A percentile compares a stretch with the other conserved stretches of the same genome.
These are phyloP conservation scores for Hymenoscyphus scutula DNA, from an alignment of 2,329 filamentous ascomycete genomes.

Conservation along the genomic window DNA sequence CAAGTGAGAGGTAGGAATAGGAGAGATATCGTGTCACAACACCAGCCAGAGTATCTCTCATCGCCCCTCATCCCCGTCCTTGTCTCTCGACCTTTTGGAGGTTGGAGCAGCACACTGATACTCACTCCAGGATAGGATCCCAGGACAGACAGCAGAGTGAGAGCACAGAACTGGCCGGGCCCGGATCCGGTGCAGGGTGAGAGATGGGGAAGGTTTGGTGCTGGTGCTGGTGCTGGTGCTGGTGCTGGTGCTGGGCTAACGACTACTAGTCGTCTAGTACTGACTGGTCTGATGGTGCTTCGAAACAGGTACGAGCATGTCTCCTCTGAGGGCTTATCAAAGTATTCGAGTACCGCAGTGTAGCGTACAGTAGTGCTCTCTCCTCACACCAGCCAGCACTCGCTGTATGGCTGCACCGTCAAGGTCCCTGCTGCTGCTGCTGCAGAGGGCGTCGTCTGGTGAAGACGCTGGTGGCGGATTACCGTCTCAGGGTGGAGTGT, in stretches of 20 bases:
- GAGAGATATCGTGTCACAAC: conserved; percentile 4
- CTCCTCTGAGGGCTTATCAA: not conserved
- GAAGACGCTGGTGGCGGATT: not conserved
- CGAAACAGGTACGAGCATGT: not conserved
- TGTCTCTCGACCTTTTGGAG: conserved; percentile 1
- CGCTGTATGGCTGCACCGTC: not conserved
- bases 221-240: not conserved
- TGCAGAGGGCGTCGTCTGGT: not conserved
- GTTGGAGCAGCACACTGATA: not conserved
- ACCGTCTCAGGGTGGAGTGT: conserved; percentile 1
- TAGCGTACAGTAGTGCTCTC: not conserved
- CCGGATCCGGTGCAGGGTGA: not conserved
- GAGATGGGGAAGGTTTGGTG: not conserved
- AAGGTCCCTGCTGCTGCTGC: no score
- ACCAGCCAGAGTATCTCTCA: not conserved
- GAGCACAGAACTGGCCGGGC: conserved; percentile 5
- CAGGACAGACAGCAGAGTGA: not conserved
- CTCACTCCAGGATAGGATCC: not conserved
- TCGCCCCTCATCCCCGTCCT: conserved; percentile 2
- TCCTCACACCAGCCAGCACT: no score
- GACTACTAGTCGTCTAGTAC: conserved; percentile 1
- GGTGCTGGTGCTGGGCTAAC: not conserved
- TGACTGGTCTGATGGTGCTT: not conserved
- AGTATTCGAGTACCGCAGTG: not conserved
- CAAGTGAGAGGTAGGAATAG: not conserved